Base-by-base conservation (phyloP, 805 yeast genomes). In the Brettanomyces bruxellensis region DNA sequence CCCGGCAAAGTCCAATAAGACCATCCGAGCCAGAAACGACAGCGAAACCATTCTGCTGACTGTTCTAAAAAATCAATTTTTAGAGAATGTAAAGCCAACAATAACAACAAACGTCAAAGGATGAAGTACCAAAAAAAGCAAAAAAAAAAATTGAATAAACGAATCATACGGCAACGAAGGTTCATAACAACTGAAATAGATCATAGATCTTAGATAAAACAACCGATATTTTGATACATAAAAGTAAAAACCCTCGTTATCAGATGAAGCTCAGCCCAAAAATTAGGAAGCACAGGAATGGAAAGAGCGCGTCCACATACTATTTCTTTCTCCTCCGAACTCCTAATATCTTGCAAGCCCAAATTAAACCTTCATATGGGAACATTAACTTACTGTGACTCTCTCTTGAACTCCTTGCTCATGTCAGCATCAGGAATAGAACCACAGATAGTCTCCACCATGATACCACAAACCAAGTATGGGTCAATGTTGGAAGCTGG, bases 401-500 rank as follows among this genome's bases (percentile, higher is more conserved):
- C 91, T 78, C 93, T 83, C 62, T 83, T 85, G 66, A 69, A 86
- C 71, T 86, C 95, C 74, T 86, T 83, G 60, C 80, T 76, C 95
- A 90, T 89, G 71, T 90, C 95, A 66, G 95, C 96, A 64, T 87
- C 95, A 53, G 93, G 88, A 61, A 90, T 86, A 46, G 91, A 79
- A 69, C 97, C 97, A 68, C 90, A 86, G 56, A 93, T 82, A 58
- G 98, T 91, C 78, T 93, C 99, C 60, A 85, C 85, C 83, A 93
- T 87, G 68, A 93, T 89, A 78, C 98, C 99, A 47, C 97, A 90
- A 55, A 93, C 98, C 70, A 91, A 81, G 76, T 93, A 93, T 58
- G 99, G 98, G 72, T 93, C 99, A 62, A 93, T 93, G 84, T 93
- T 93, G 53, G 98, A 90, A 57, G 99, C 99, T 49, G 99, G 99